phyloP scores from a whole-genome alignment of 2,329 filamentous ascomycete species.

The Capronia coronata region DNA sequence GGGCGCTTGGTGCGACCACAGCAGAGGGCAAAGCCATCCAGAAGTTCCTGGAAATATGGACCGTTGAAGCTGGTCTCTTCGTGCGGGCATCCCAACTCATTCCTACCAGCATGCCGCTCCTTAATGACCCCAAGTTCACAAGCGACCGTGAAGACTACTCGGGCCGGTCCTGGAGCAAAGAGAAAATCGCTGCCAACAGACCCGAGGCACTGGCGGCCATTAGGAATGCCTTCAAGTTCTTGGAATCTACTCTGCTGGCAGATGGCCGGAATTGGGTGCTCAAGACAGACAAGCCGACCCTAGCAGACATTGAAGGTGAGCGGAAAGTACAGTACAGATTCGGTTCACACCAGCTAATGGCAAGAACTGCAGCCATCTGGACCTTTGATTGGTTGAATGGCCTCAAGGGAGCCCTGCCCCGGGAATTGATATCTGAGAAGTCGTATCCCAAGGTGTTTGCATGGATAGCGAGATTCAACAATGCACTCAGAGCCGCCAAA shows the following conservation, averaged over 20 bases:
- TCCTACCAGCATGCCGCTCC: slow-evolving; percentile 48
- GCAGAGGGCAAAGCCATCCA: slow-evolving; percentile 45
- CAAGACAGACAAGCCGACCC: slow-evolving; percentile 45
- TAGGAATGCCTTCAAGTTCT: slow-evolving; percentile 47
- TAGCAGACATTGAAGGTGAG: slow-evolving; percentile 61
- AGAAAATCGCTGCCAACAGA: slow-evolving; percentile 38
- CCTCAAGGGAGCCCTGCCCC: slow-evolving; percentile 51
- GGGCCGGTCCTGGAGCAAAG: slow-evolving; percentile 39
- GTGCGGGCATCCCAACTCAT: slow-evolving; percentile 48
- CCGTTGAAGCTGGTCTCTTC: slow-evolving; percentile 55
- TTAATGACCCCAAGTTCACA: slow-evolving; percentile 54
- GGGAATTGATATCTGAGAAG: slow-evolving; percentile 45
- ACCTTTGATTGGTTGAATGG: slow-evolving; percentile 58
- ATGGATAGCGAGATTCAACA: slow-evolving; percentile 59
- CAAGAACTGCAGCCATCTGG: slow-evolving; percentile 48
- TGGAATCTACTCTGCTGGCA: slow-evolving; percentile 57
- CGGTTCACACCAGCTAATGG: slow-evolving; percentile 19
- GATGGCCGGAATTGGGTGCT: slow-evolving; percentile 64
- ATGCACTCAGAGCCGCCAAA: slow-evolving; percentile 42
- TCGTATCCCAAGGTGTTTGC: slow-evolving; percentile 56
- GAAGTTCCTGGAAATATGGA: slow-evolving; percentile 52
- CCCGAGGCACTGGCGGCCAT: slow-evolving; percentile 55
- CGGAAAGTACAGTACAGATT: slow-evolving; percentile 22
- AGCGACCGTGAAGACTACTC: slow-evolving; percentile 51
- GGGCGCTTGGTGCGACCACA: slow-evolving; percentile 36